Evolutionary conservation across 805 yeast genomes (phyloP), one percentile per base, ranked within the genome.

Genomic region (Cyberlindnera maclurae): DNA sequence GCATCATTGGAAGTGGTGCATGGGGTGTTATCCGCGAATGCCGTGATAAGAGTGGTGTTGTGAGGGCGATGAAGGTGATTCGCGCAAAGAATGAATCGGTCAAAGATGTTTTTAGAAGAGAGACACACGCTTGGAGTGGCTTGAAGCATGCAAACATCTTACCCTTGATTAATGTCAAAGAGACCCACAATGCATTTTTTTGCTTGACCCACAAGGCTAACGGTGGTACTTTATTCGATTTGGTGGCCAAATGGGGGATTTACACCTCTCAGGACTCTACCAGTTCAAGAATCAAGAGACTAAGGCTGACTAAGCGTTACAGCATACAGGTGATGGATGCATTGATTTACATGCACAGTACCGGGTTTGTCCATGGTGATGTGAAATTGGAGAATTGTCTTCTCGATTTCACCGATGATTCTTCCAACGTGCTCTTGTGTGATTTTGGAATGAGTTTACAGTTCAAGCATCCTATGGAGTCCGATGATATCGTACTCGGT

Each of bases 1-100:
- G 77, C 48, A 71, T 81, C 10, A 79, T 87, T 44, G 96, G 96
- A 2, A 76, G 75, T 55, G 96, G 97, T 12, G 94, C 95, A 0
- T 89, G 93, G 82, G 95, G 96, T 10, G 71, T 80, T 22, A 81
- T 88, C 10, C 65, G 95, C 41, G 90, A 83, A 55, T 83, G 90
- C 45, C 54, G 54, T 17, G 49, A 44, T 6, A 57, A 57, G 12
- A 39, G 34, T 12, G 15, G 26, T 5, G 12, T 12, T 15, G 18
- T 26, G 12, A 48, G 63, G 44, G 94, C 93, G 1, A 75, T 82
- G 46, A 83, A 83, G 55, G 70, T 75, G 31, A 72, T 76, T 6
- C 70, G 74, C 34, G 77, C 78, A 20, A 69, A 68, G 47, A 69
- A 66, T 59, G 70, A 67, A 16, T 61, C 60, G 44, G 77, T 79